Base-by-base conservation (phyloP, 1,284 basidiomycete species). In the Papiliotrema fonsecae region DNA sequence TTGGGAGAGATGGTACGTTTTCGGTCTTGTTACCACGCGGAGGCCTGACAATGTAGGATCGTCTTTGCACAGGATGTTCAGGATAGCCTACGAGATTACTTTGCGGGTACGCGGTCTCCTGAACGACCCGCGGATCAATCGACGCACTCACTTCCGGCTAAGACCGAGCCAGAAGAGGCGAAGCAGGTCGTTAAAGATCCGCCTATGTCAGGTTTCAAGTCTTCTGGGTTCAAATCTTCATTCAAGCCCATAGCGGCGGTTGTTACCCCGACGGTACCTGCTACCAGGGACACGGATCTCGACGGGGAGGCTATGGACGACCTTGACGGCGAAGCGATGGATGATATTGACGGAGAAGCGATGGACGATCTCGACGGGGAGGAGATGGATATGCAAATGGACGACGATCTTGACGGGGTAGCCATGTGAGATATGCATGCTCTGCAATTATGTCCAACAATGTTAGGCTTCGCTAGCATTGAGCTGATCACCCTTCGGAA, bases 51-150 rank as follows among this genome's bases (percentile, higher is more conserved):
- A 14, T n/a, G 21, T 43, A 75, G 74, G 88, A 91, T 93, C 52
- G 87, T 93, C 18, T 92, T 96, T 67, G 79, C 88, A 27, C 85
- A 85, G 1, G 86, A 91, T 46, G 86, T 87, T 60, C 87, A 88
- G 0, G 70, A 79, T 6, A 82, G 84, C 59, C 77, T 92, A 18
- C 78, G 87, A 34, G 75, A 74, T 45, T 77, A 90, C 47, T 75
- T 94, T 45, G 85, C 88, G 45, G 88, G 88, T 2, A 75, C 45
- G 61, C n/a, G 49, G 39, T 4, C 41, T 37, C 45, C 37, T 14
- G 42, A 31, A 4, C 25, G 38, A 46, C 35, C 49, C 21, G 18
- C 39, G 36, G 18, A 43, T 22, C 16, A 13, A 22, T 24, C 4
- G 44, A 18, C 7, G n/a, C 31, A 18, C 11, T 18, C 10, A 14